Percentiles rank a stretch among this genome's conserved stretches.
These are phyloP conservation scores for Geranium brycei DNA, from an alignment of 345 rosid genomes.

Conservation along the genomic window DNA sequence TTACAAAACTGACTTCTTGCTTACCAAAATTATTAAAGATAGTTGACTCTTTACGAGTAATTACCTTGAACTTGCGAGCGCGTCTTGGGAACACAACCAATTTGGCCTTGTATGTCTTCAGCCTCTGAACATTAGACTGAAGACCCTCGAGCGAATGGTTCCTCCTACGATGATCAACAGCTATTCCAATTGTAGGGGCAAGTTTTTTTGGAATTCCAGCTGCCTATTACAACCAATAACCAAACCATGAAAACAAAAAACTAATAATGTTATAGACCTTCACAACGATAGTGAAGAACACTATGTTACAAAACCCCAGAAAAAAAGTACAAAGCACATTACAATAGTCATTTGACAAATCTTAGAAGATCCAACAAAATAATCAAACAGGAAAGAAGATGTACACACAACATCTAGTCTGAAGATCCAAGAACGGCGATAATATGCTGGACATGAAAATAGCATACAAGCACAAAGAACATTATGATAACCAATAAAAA, in stretches of 20 bases:
- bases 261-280: too few relatives aligned
- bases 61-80: constrained; percentile 20
- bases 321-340: too few relatives aligned
- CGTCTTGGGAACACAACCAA: constrained; percentile 27
- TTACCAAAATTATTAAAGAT: constrained; percentile 29
- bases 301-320: too few relatives aligned
- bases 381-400: too few relatives aligned
- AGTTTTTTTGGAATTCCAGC: constrained; percentile 34
- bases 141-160: constrained; percentile 25
- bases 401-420: too few relatives aligned
- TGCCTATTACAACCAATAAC: constrained; percentile 35
- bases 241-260: background rate
- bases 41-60: too few relatives aligned
- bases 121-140: constrained; percentile 23
- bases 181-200: constrained; percentile 26
- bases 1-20: constrained; percentile 29
- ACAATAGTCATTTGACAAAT: too few relatives aligned
- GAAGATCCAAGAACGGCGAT: too few relatives aligned
- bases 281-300: too few relatives aligned
- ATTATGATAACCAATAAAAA: background rate
- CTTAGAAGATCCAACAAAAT: too few relatives aligned
- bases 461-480: background rate
- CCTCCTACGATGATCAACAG: constrained; percentile 25
- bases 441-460: too few relatives aligned
- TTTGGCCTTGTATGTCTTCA: constrained; percentile 30